Evolutionary conservation across 345 rosid genomes (phyloP), one percentile per base, ranked within the genome.

Genomic region (Passiflora organensis): DNA sequence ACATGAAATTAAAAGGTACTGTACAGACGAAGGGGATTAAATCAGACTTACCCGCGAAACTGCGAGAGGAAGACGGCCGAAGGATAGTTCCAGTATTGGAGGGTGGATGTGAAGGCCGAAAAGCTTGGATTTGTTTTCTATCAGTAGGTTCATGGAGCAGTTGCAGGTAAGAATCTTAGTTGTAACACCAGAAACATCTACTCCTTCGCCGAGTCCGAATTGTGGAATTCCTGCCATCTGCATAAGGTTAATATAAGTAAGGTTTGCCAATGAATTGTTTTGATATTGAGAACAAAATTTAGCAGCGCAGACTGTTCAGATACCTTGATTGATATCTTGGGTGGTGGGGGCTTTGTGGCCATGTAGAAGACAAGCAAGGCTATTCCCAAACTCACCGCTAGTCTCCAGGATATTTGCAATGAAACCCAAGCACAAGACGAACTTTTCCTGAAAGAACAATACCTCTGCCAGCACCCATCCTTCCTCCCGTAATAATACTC

Each of bases 311-410:
- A n/a, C n/a, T n/a, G n/a, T n/a, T n/a, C n/a, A n/a, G n/a, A 36
- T 79, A 90, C 97, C 89, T 78, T 72, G 41, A 87, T 22, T n/a
- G 85, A 83, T 11, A 87, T 43, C 32, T 65, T 46, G 13, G 97
- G 97, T 17, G 73, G 73, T 18, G 97, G 87, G 25, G 97, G 97
- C 49, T 87, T 85, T 14, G 94, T 81, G n/a, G 85, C 82, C 39
- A 80, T 43, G 72, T 82, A 90, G 74, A 85, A 90, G 8, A 90
- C 86, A 10, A 90, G 89, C 79, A 90, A 71, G 19, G 91, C 91
- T 43, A 81, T 59, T 25, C 75, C 81, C 62, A 87, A 68, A 71
- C 97, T 87, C 53, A 87, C 39, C 47, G 79, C 12, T 37, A 91
- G 63, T 69, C 97, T 85, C 96, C 97, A 91, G 53, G 52, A 12